Conservation (phyloP, 495 filamentous ascomycete species). For the Trichoderma reesei region DNA sequence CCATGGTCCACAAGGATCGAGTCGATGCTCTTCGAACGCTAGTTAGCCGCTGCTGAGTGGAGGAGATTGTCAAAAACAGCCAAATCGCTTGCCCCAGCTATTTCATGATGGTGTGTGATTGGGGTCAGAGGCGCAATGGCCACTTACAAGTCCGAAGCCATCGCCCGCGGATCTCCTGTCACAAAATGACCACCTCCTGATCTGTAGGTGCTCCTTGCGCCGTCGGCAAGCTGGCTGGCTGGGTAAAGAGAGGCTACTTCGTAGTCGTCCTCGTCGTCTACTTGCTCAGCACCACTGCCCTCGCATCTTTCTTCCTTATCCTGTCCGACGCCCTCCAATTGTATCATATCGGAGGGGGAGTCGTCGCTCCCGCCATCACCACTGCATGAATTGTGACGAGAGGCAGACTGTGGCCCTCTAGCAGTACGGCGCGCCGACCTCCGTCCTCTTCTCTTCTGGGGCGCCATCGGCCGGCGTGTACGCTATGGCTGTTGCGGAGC, state of each 20-base stretch:
- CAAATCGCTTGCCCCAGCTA: background rate
- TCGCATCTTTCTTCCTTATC: background rate
- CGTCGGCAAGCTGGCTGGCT: background rate
- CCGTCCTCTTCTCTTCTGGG: background rate
- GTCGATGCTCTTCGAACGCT: slow-evolving; percentile 36
- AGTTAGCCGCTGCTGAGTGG: background rate
- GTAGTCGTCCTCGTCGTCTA: background rate
- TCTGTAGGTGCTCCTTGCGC: slow-evolving; percentile 1
- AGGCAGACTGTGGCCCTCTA: too few species aligned
- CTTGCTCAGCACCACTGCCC: background rate
- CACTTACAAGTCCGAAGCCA: background rate
- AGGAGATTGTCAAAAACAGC: too few species aligned
- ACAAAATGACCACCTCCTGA: background rate
- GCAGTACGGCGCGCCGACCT: background rate
- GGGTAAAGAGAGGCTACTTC: slow-evolving; percentile 4
- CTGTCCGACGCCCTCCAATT: background rate
- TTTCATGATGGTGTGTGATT: background rate
- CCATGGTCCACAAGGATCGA: slow-evolving; percentile 46
- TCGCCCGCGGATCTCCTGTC: background rate
- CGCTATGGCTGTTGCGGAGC: background rate
- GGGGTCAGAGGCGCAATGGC: background rate
- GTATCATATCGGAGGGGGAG: too few species aligned
- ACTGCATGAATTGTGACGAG: too few species aligned
- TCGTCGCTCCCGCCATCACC: background rate
- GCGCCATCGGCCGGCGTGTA: background rate